Evolutionary conservation across 495 filamentous ascomycete genomes (phyloP).

Genomic region (Umbilicaria muhlenbergii): DNA sequence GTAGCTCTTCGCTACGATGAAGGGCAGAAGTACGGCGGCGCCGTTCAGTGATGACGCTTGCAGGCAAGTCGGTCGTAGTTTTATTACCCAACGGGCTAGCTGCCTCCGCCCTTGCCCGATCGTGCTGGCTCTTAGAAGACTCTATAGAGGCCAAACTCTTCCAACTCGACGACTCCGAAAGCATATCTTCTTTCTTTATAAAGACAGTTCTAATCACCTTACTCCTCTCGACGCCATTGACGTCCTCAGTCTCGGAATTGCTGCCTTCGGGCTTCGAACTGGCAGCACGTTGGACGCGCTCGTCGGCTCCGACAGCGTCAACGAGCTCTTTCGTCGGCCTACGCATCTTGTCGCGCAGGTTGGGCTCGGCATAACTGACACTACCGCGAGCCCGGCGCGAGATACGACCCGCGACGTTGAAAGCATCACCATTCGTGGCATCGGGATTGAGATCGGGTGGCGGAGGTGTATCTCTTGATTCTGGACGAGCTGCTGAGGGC

Average conservation of each 20-base stretch:
- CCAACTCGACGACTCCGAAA: conserved; percentile 5
- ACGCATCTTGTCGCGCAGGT: conserved; percentile 74
- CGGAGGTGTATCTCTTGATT: conserved; percentile 37
- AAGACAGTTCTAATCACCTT: conserved; percentile 10
- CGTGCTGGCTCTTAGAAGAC: neutral
- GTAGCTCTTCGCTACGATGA: conserved; percentile 1
- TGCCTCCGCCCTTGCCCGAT: conserved; percentile 7
- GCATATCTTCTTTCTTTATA: conserved; percentile 10
- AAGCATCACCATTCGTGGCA: conserved; percentile 5
- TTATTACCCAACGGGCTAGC: conserved; percentile 12
- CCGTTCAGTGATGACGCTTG: conserved; percentile 11
- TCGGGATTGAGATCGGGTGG: conserved; percentile 34
- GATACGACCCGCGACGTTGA: conserved; percentile 35
- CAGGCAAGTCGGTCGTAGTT: conserved; percentile 5
- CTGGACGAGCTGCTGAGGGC: conserved; percentile 18
- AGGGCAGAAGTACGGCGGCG: conserved; percentile 8
- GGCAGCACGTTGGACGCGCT: conserved; percentile 7
- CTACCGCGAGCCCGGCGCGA: conserved; percentile 47
- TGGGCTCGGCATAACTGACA: conserved; percentile 78
- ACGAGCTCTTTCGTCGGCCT: conserved; percentile 59
- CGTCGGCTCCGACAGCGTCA: conserved; percentile 49
- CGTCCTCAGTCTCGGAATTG: neutral
- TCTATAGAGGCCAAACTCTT: conserved; percentile 6
- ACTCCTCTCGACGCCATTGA: neutral
- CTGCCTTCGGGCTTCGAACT: conserved; percentile 2